A percentile compares a stretch with the other conserved stretches of the same genome.
Conservation (phyloP, 805 yeast genomes). For the Ogataea wickerhamii region DNA sequence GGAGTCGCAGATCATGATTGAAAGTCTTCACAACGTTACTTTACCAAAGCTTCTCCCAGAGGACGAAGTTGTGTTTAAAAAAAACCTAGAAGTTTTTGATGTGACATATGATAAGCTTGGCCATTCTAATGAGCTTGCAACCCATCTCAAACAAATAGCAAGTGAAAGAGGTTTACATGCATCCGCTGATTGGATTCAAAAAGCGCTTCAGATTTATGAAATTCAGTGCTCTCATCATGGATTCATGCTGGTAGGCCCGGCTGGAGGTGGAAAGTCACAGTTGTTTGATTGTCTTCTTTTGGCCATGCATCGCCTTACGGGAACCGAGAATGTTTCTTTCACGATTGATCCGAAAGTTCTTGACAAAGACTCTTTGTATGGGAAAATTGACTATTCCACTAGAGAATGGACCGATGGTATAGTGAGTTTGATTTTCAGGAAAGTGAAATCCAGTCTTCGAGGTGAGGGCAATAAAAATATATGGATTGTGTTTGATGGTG, state of each 20-base stretch:
- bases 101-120: background rate
- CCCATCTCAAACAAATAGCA: slow-evolving; percentile 29
- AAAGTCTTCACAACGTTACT: slow-evolving; percentile 57
- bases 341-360: slow-evolving; percentile 74
- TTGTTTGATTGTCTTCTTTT: slow-evolving; percentile 47
- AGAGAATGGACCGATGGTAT: slow-evolving; percentile 93
- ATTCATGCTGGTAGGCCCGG: slow-evolving; percentile 69
- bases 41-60: slow-evolving; percentile 59
- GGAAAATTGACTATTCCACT: slow-evolving; percentile 67
- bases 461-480: slow-evolving; percentile 54
- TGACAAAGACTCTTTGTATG: slow-evolving; percentile 63
- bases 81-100: slow-evolving; percentile 27
- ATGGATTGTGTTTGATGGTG: slow-evolving; percentile 91
- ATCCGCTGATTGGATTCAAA: slow-evolving; percentile 45
- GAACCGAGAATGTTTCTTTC: slow-evolving; percentile 37
- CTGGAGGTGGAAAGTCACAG: slow-evolving; percentile 73
- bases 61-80: slow-evolving; percentile 46
- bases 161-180: slow-evolving; percentile 30
- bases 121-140: slow-evolving; percentile 25
- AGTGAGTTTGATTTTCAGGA: slow-evolving; percentile 63
- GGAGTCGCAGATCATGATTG: slow-evolving; percentile 39
- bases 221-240: slow-evolving; percentile 70
- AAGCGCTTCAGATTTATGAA: slow-evolving; percentile 58
- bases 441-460: slow-evolving; percentile 48
- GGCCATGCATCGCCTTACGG: slow-evolving; percentile 35